Base-by-base conservation (phyloP, 129 eudicot species). In the Chrysanthemum lavandulifolium region DNA sequence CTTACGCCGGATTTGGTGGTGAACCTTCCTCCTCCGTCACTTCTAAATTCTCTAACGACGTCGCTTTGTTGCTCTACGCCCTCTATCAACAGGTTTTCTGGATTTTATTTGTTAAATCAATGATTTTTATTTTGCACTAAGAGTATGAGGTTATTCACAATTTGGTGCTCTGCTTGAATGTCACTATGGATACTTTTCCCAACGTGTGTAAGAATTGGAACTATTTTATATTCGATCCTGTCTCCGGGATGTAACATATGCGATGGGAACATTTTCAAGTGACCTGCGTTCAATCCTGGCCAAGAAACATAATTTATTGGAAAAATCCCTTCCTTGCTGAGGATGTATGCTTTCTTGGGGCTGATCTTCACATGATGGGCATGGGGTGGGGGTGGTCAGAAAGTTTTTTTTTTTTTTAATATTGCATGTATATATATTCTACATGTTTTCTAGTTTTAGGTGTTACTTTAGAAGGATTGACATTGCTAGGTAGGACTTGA, bases 1-100 rank as follows among this genome's bases (percentile, higher is more conserved):
- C 91, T 33, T 95, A 95, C 66, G 96, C 84, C 2, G 99, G 99
- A 31, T 95, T 95, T 65, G 91, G 82, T 25, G 94, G 96, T 78
- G 86, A 93, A 45, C 82, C 95, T 72, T 76, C 96, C 3, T 77
- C 86, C 56, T 70, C 86, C 67, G 93, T 88, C 78, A 78, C 73
- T 74, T 88, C 99, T 49, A 90, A 88, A 80, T 95, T 88, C 87
- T 56, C 87, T 0, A 95, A 83, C 80, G 99, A 95, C 59, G 85
- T 76, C 47, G 93, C 96, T 77, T 77, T 90, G 7, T 85, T 95
- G 81, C 99, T 95, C 45, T 95, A 90, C 71, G 97, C 83, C 50
- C 82, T 95, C 72, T 84, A 95, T 70, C 97, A 90, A 71, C 99
- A 95, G 96, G 99, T 91, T 45, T 72, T 6, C 14, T 12, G n/a